These are phyloP conservation scores for Ogataea nakhonphanomensis DNA, from an alignment of 805 yeast genomes.

Conservation along the genomic window DNA sequence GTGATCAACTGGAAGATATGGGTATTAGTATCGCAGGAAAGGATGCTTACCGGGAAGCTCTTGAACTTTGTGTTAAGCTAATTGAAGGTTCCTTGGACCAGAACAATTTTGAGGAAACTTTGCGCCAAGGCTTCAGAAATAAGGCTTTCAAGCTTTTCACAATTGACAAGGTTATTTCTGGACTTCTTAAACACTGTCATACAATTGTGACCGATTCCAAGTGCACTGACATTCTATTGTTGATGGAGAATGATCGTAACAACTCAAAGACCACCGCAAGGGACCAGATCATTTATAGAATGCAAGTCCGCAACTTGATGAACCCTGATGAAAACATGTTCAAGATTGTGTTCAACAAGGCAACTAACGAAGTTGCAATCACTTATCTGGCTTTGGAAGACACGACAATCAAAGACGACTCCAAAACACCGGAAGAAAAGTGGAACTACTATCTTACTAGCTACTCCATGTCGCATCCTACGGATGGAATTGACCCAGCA, in stretches of 20 bases:
- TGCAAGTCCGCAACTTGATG: slow-evolving; percentile 81
- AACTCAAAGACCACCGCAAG: slow-evolving; percentile 65
- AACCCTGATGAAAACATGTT: slow-evolving; percentile 86
- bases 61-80: slow-evolving; percentile 66
- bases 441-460: slow-evolving; percentile 95
- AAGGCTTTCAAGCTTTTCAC: slow-evolving; percentile 91
- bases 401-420: slow-evolving; percentile 68
- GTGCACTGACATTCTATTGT: slow-evolving; percentile 72
- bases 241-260: slow-evolving; percentile 80
- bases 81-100: slow-evolving; percentile 91
- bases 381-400: slow-evolving; percentile 88
- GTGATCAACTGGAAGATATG: slow-evolving; percentile 76
- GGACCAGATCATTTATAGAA: slow-evolving; percentile 85
- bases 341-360: slow-evolving; percentile 69
- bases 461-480: slow-evolving; percentile 91
- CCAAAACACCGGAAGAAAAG: slow-evolving; percentile 65
- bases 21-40: slow-evolving; percentile 69
- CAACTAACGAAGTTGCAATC: slow-evolving; percentile 52
- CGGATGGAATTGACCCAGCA: slow-evolving; percentile 87
- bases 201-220: slow-evolving; percentile 73
- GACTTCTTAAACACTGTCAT: slow-evolving; percentile 82
- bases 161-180: slow-evolving; percentile 85
- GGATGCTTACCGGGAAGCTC: slow-evolving; percentile 74
- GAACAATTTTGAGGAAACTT: slow-evolving; percentile 90
- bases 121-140: slow-evolving; percentile 92